A percentile compares a stretch with the other conserved stretches of the same genome.
Evolutionary conservation across 208 protist species (phyloP).

Genomic region (Trypanosoma vivax): DNA sequence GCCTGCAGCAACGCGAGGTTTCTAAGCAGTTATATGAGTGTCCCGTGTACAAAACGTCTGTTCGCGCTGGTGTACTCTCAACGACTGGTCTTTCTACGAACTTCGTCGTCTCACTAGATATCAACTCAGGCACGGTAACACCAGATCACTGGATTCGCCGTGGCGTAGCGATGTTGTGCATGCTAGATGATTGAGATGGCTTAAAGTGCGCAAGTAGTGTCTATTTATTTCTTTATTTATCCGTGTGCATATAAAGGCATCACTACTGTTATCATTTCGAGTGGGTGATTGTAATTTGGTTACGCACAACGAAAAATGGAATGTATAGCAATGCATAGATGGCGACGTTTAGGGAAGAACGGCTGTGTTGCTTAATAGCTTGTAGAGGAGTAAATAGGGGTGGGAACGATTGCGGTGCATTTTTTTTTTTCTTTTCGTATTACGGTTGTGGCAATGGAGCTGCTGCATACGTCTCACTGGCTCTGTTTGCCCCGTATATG

Average conservation of each 20-base stretch:
- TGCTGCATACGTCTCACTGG: too few relatives aligned
- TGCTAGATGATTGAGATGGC: conserved; percentile 79
- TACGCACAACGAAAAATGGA: too few relatives aligned
- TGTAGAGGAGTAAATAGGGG: too few relatives aligned
- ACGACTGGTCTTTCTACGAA: conserved; percentile 91
- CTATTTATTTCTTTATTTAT: conserved; percentile 6
- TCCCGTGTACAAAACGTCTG: conserved; percentile 92
- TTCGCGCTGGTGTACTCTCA: conserved; percentile 81
- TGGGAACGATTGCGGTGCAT: background rate
- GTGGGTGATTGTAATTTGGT: too few relatives aligned
- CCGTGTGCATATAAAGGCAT: conserved; percentile 5
- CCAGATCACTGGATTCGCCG: conserved; percentile 90
- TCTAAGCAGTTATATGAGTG: conserved; percentile 64
- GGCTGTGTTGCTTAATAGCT: too few relatives aligned
- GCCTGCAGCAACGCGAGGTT: conserved; percentile 19
- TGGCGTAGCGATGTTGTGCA: conserved; percentile 90
- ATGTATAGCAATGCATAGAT: conserved; percentile 15
- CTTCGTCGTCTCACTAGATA: conserved; percentile 85
- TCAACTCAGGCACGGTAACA: conserved; percentile 40
- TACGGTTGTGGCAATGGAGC: too few relatives aligned
- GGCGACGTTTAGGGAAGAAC: too few relatives aligned
- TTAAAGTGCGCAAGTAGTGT: background rate
- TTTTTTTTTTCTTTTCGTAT: conserved; percentile 1
- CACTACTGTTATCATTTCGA: too few relatives aligned
- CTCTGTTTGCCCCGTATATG: too few relatives aligned